Evolutionary conservation across 2,329 filamentous ascomycete genomes (phyloP), one percentile per base, ranked within the genome.

Genomic region (Clathrospora elynae): DNA sequence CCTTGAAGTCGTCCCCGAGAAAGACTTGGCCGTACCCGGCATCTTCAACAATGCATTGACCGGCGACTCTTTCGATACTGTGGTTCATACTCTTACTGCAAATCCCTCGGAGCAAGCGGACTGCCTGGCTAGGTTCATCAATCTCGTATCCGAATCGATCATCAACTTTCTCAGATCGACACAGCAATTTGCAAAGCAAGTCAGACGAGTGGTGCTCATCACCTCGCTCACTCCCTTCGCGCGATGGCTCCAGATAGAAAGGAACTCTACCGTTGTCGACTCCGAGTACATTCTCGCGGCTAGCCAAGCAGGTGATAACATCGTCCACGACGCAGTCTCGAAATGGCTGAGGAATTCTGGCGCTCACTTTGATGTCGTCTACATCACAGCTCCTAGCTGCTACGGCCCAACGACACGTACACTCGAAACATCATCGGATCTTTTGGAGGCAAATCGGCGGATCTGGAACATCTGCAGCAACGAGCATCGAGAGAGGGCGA

Each of bases 391-490:
- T 11, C 60, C 62, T 6, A 57, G 51, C 28, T 40, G 62, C 8
- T 64, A 62, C 33, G 62, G 62, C 5, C 62, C 62, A 6, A 49
- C 53, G 5, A 49, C 57, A 31, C 43, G 52, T 8, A 46, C 48
- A 5, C 35, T 62, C 18, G 50, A 52, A 16, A 61, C 56, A 18
- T 58, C 55, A 5, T 56, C 56, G 20, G 58, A 63, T 42, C 35
- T 63, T 2, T 46, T 59, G 30, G 62, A 59, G 17, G 57, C 49
- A 10, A 64, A 64, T 25, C 43, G 59, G 18, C 44, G 57, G 19
- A 49, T 63, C 24, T 65, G 61, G 61, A 59, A 61, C 31, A 62
- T 62, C 3, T 59, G 55, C 29, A 54, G 50, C 20, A 58, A 54
- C 20, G 52, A 58, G 19, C 36, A 44, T 5, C 19, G 30, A 22